Conservation (phyloP, 768 basidiomycete genomes). For the Chlorophyllum brunneum region DNA sequence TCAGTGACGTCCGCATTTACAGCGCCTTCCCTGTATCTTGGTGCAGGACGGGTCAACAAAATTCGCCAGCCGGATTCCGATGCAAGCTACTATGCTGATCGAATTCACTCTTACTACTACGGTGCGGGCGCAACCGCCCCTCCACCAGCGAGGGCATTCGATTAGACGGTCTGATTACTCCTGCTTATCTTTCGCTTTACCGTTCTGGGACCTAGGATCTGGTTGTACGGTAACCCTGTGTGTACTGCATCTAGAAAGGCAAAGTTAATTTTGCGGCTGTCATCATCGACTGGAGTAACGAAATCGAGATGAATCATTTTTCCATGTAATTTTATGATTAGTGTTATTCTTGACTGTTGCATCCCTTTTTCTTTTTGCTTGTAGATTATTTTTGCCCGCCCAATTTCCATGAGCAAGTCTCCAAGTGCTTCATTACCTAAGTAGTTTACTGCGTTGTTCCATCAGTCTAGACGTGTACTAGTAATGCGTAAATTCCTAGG, state of each 20-base stretch:
- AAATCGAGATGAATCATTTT: not conserved
- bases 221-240: not conserved
- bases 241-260: not conserved
- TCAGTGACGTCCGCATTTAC: not conserved
- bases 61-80: not conserved
- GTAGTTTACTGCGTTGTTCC: not conserved
- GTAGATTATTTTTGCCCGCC: not conserved
- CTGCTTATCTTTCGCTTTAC: too few relatives aligned
- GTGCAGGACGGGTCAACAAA: not conserved
- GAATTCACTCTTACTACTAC: slow-evolving; percentile 3
- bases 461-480: not conserved
- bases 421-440: not conserved
- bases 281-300: not conserved
- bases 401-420: not conserved
- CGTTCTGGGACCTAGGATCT: too few relatives aligned
- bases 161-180: not conserved
- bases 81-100: slow-evolving; percentile 5
- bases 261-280: too few relatives aligned
- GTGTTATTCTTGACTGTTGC: too few relatives aligned
- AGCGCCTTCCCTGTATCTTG: not conserved
- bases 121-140: not conserved
- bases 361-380: not conserved
- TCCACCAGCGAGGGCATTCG: not conserved
- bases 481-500: not conserved
- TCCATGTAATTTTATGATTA: not conserved